Evolutionary conservation across 2,329 filamentous ascomycete genomes (phyloP), one percentile per base, ranked within the genome.

Genomic region (Paecilomyces formosus): DNA sequence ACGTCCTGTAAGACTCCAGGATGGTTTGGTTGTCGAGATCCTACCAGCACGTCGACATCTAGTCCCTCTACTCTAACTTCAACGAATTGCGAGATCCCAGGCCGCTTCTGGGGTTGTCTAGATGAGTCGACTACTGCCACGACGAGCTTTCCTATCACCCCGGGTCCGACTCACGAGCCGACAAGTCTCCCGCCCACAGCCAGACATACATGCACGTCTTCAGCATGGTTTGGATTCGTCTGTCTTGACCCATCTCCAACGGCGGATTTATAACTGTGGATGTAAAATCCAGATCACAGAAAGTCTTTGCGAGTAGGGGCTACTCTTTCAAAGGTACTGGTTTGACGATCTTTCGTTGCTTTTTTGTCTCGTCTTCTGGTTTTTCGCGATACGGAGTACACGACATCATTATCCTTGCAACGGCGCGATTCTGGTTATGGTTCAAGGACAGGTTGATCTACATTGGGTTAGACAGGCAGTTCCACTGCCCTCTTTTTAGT

Each of bases 71-170:
- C 60, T 22, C 52, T 58, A 4, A 66, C 65, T 15, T 61, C 69
- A 3, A 64, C 64, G 0, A 62, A 60, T 1, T 85, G 83, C 63
- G 65, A 78, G 55, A 81, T 77, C 1, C 83, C 83, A 1, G 83
- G 84, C 3, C 69, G 75, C 53, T 82, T 85, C 67, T 85, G 81
- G 79, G 83, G 83, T 3, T 85, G 83, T 64, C 70, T 75, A 62
- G 75, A 81, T 66, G 57, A 72, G 18, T 67, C 70, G 2, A 70
- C 75, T 2, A 69, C 62, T 18, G 28, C 58, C 15, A 55, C 45
- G 11, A 57, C 51, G 9, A 6, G n/a, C 24, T 70, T 71, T 55
- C 53, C 64, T 12, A 72, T 74, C 51, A 77, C 73, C 7, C 65
- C 72, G 1, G 65, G 69, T 3, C 71, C 74, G 12, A 62, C 65